Evolutionary conservation across 164 flowering plant species (phyloP), one percentile per base, ranked within the genome.

Genomic region (Piper betle): DNA sequence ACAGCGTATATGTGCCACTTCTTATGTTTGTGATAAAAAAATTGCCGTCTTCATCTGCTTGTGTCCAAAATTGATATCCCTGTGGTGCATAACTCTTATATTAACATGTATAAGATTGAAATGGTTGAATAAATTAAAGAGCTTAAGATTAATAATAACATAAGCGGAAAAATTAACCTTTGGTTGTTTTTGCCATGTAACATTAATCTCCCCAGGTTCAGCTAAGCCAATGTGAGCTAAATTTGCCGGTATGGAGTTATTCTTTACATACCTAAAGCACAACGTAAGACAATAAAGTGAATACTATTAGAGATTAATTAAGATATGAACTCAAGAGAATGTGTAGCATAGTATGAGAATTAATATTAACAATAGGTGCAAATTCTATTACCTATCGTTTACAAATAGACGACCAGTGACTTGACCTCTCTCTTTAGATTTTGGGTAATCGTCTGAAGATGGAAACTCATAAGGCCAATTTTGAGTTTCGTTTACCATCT

Each of bases 391-490:
- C 96, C 79, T 66, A 71, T 92, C 97, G 12, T 18, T 68, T 16
- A 92, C 79, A 0, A 82, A 68, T 41, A 92, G 67, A 73, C 81
- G 78, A n/a, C 98, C 96, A 25, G 67, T 68, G 9, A 89, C 68
- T 17, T 41, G 71, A 2, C 94, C 94, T 39, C 97, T 74, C 68
- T 82, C 73, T 52, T 80, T 74, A 0, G 79, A 62, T 41, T 70
- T 58, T 20, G 77, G 87, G 53, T 74, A 89, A 64, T 89, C 96
- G 15, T 72, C 71, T 3, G 91, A 85, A 41, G 73, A 75, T 43
- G 84, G 85, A 57, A 92, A 92, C 60, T 64, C 69, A 63, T 92
- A 92, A 4, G 96, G 98, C 98, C 96, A 92, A 38, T 76, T 83
- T 53, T 78, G 66, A 13, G 75, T 80, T 82, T 92, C 96, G 37